These are phyloP conservation scores for Teratosphaeria nubilosa DNA, from an alignment of 2,329 filamentous ascomycete species.

Conservation along the genomic window DNA sequence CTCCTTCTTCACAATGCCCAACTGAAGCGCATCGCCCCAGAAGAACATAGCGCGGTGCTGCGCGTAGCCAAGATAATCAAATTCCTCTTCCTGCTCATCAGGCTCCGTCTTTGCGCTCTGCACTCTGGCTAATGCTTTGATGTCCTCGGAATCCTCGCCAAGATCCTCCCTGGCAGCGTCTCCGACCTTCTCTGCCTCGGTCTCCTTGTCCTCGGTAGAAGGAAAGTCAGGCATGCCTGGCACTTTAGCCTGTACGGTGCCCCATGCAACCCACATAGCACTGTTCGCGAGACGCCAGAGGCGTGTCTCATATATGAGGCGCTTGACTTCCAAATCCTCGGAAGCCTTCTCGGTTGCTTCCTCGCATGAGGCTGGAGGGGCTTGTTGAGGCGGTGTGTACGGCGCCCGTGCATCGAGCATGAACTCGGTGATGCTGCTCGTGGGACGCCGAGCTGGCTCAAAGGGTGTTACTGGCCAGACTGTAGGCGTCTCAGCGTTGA, in stretches of 20 bases:
- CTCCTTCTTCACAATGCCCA: constrained; percentile 64
- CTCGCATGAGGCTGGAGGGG: constrained; percentile 5
- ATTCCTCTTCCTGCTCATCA: constrained; percentile 56
- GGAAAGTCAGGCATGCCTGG: constrained; percentile 53
- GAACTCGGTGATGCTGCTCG: constrained; percentile 47
- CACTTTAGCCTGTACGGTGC: constrained; percentile 86
- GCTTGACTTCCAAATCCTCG: constrained; percentile 55
- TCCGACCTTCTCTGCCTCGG: constrained; percentile 21
- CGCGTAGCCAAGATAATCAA: constrained; percentile 87
- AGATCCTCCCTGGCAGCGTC: constrained; percentile 13
- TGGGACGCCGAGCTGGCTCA: constrained; percentile 21
- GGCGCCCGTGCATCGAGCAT: constrained; percentile 62
- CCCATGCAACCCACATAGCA: constrained; percentile 90
- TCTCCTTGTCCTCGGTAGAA: constrained; percentile 11
- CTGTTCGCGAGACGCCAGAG: constrained; percentile 84
- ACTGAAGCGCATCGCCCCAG: constrained; percentile 75
- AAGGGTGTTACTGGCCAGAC: constrained; percentile 10
- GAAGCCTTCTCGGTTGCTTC: constrained; percentile 44
- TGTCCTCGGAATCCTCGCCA: constrained; percentile 8
- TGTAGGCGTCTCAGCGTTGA: constrained; percentile 18
- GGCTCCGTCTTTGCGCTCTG: constrained; percentile 4
- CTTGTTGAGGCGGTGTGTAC: constrained; percentile 8
- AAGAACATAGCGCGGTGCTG: constrained; percentile 88
- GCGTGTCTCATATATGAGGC: constrained; percentile 65
- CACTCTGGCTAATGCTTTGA: constrained; percentile 12